Conservation (phyloP, 306 rosid species). For the Cicer bijugum region DNA sequence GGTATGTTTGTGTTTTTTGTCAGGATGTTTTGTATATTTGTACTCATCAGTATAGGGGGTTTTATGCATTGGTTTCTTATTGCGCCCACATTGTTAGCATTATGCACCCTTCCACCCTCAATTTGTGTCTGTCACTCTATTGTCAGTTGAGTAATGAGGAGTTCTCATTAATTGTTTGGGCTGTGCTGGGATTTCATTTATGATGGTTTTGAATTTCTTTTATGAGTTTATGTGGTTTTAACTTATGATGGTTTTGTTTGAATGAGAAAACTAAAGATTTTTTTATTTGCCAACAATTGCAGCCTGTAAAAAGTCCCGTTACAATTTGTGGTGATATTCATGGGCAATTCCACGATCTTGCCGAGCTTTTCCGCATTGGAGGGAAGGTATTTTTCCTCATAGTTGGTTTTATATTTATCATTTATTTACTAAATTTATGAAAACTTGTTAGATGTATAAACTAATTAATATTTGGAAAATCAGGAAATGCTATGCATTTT, state of each 20-base stretch:
- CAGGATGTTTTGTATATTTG: background rate
- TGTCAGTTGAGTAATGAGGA: constrained; percentile 7
- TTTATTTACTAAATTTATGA: constrained; percentile 18
- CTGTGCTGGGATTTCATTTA: background rate
- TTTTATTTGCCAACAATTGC: constrained; percentile 50
- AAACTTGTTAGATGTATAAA: constrained; percentile 33
- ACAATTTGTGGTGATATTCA: constrained; percentile 98
- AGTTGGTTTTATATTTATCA: constrained; percentile 25
- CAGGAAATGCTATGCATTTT: background rate
- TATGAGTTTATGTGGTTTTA: constrained; percentile 5
- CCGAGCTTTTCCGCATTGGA: constrained; percentile 96
- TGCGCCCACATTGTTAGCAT: background rate
- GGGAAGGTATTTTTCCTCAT: constrained; percentile 73
- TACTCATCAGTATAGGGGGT: background rate
- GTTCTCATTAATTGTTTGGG: constrained; percentile 6
- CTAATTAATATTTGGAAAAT: constrained; percentile 21
- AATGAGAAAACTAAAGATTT: constrained; percentile 18
- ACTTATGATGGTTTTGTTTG: constrained; percentile 33
- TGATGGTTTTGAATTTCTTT: constrained; percentile 27
- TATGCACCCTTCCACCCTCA: constrained; percentile 5
- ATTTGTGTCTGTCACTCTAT: constrained; percentile 4
- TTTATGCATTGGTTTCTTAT: constrained; percentile 24
- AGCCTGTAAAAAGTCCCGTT: constrained; percentile 96
- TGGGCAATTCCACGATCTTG: constrained; percentile 97
- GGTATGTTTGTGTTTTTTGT: constrained; percentile 50